Evolutionary conservation across 2,329 filamentous ascomycete genomes (phyloP).

Genomic region (Fusarium nematophilum): DNA sequence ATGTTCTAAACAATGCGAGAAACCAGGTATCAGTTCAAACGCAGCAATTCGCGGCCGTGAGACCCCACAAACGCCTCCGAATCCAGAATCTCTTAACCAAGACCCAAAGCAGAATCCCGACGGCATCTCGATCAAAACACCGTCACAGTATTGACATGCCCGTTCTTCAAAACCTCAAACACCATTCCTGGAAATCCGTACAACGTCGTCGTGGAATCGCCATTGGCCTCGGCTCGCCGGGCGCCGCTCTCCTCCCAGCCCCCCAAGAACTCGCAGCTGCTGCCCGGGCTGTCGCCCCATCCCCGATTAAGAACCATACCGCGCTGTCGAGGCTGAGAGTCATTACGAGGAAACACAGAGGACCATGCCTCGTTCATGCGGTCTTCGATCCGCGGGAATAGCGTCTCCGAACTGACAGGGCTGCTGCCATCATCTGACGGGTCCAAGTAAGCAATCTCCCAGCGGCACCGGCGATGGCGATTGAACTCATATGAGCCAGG

Average conservation of each 20-base stretch:
- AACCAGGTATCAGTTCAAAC: not conserved
- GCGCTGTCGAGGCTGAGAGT: conserved; percentile 64
- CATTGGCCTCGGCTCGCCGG: conserved; percentile 65
- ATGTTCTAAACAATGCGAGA: conserved; percentile 9
- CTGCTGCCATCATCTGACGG: conserved; percentile 57
- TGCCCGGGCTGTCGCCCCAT: conserved; percentile 91
- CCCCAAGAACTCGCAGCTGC: conserved; percentile 85
- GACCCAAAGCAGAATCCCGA: not conserved
- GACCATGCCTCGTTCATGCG: conserved; percentile 77
- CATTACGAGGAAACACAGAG: conserved; percentile 68
- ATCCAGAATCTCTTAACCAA: not conserved
- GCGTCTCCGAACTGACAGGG: conserved; percentile 78
- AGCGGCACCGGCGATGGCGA: conserved; percentile 87
- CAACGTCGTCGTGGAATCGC: conserved; percentile 79
- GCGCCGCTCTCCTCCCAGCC: conserved; percentile 82
- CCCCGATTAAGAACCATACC: conserved; percentile 93
- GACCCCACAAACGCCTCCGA: conserved; percentile 31
- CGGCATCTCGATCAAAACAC: conserved; percentile 71
- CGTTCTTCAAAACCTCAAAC: conserved; percentile 96
- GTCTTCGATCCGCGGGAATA: conserved; percentile 78
- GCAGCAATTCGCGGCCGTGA: not conserved
- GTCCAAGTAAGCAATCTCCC: conserved; percentile 75
- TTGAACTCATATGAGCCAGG: conserved; percentile 98
- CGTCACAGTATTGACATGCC: conserved; percentile 87
- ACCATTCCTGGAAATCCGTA: conserved; percentile 94